Percentiles rank a stretch among this genome's conserved stretches.
These are phyloP conservation scores for Thymus quinquecostatus DNA, from an alignment of 257 asterid species.

Conservation along the genomic window DNA sequence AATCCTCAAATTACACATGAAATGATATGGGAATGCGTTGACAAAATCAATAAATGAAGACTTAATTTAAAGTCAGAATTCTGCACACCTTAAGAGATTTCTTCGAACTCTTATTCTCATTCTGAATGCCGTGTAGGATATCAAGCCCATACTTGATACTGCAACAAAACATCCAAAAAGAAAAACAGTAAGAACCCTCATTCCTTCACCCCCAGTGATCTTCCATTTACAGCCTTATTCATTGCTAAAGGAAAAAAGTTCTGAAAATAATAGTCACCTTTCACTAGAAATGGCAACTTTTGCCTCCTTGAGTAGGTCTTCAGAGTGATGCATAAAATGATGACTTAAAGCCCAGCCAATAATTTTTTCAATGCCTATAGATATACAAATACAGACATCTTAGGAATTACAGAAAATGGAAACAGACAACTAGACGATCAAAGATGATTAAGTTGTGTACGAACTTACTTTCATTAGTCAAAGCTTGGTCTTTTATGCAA, in stretches of 20 bases:
- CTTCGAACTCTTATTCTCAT: conserved; percentile 71
- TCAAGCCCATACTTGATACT: conserved; percentile 76
- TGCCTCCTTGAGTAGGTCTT: conserved; percentile 45
- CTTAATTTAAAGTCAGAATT: conserved; percentile 21
- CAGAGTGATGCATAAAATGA: conserved; percentile 73
- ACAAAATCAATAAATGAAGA: conserved; percentile 24
- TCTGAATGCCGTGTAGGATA: conserved; percentile 71
- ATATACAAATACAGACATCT: conserved; percentile 31
- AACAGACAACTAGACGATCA: conserved; percentile 17
- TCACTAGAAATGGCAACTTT: conserved; percentile 65
- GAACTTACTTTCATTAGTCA: conserved; percentile 77
- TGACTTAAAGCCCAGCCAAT: conserved; percentile 90
- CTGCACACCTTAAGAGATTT: conserved; percentile 75
- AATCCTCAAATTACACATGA: conserved; percentile 25
- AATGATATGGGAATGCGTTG: conserved; percentile 12
- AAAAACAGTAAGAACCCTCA: conserved; percentile 35
- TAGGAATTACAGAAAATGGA: conserved; percentile 25
- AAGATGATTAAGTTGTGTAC: conserved; percentile 27
- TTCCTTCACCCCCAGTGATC: conserved; percentile 7
- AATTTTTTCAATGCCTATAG: conserved; percentile 70
- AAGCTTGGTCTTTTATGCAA: conserved; percentile 80
- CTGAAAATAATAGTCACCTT: conserved; percentile 44
- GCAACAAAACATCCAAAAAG: conserved; percentile 34
- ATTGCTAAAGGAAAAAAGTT: conserved; percentile 18
- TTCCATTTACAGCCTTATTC: conserved; percentile 11